Evolutionary conservation across 106 monocot species (phyloP).

Genomic region (Allium fistulosum): DNA sequence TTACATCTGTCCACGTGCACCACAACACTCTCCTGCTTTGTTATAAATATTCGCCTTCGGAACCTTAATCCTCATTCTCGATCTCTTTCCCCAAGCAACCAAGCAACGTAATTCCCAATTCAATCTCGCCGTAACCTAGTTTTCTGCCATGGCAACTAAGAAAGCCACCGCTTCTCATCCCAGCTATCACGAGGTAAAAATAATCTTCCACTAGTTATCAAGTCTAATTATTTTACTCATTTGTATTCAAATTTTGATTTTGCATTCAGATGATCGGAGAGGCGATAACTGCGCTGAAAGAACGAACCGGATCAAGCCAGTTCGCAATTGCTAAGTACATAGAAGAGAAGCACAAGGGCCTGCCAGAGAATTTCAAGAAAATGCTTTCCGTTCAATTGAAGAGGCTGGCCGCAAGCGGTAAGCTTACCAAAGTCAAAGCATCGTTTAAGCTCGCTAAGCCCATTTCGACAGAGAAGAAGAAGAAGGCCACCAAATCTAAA

Average conservation of each 20-base stretch:
- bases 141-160: no score
- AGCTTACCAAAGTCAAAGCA: slow-evolving; percentile 64
- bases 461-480: slow-evolving; percentile 7
- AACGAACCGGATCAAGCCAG: slow-evolving; percentile 59
- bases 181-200: no score
- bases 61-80: no score
- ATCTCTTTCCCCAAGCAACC: no score
- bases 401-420: slow-evolving; percentile 53
- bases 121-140: no score
- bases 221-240: no score
- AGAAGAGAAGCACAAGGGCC: slow-evolving; percentile 60
- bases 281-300: slow-evolving; percentile 44
- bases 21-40: neutral
- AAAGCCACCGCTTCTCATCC: no score
- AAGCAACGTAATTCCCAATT: no score
- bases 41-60: no score
- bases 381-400: slow-evolving; percentile 46
- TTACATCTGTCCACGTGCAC: no score
- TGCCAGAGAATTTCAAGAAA: slow-evolving; percentile 58
- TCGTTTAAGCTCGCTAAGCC: slow-evolving; percentile 61
- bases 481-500: neutral
- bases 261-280: slow-evolving; percentile 64
- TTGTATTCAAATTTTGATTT: neutral
- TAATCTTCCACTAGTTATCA: no score
- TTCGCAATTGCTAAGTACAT: slow-evolving; percentile 77